These are phyloP conservation scores for Boletus sp. DNA, from an alignment of 768 basidiomycete genomes.

Conservation along the genomic window DNA sequence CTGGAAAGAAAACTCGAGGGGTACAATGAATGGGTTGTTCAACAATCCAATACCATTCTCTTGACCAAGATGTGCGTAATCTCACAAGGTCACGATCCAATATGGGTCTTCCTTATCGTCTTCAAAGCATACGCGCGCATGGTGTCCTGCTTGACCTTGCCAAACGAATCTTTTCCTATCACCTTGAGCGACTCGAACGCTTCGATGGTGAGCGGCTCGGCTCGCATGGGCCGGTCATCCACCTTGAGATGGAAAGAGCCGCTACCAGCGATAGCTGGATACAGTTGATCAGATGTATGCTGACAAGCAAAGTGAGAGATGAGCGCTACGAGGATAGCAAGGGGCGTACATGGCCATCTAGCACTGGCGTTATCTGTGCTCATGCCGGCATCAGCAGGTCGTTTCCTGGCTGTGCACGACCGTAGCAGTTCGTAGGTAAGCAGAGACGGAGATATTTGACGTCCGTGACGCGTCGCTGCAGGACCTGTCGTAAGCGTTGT, in stretches of 20 bases:
- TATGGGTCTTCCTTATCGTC: conserved; percentile 97
- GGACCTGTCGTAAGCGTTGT: conserved; percentile 3
- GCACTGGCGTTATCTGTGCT: conserved; percentile 80
- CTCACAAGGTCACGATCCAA: conserved; percentile 92
- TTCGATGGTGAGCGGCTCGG: conserved; percentile 89
- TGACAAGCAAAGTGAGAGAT: conserved; percentile 27
- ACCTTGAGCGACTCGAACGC: conserved; percentile 96
- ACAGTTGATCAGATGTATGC: conserved; percentile 91
- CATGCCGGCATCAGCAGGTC: conserved; percentile 94
- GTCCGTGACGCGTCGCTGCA: conserved; percentile 90
- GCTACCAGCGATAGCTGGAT: conserved; percentile 73
- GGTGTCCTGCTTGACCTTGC: conserved; percentile 99
- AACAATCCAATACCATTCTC: conserved; percentile 92
- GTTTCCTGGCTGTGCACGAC: conserved; percentile 79
- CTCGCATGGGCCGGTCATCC: conserved; percentile 84
- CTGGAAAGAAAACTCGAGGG: conserved; percentile 99
- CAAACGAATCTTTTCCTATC: conserved; percentile 96
- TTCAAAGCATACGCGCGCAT: conserved; percentile 97
- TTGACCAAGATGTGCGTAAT: conserved; percentile 98
- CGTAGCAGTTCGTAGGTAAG: conserved; percentile 84
- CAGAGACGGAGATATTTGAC: conserved; percentile 87
- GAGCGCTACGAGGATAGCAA: neutral
- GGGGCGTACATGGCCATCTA: conserved; percentile 69
- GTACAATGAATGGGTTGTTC: conserved; percentile 98
- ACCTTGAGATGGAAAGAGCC: conserved; percentile 97